Evolutionary conservation across 345 rosid species (phyloP), one percentile per base, ranked within the genome.

Genomic region (Acer negundo): DNA sequence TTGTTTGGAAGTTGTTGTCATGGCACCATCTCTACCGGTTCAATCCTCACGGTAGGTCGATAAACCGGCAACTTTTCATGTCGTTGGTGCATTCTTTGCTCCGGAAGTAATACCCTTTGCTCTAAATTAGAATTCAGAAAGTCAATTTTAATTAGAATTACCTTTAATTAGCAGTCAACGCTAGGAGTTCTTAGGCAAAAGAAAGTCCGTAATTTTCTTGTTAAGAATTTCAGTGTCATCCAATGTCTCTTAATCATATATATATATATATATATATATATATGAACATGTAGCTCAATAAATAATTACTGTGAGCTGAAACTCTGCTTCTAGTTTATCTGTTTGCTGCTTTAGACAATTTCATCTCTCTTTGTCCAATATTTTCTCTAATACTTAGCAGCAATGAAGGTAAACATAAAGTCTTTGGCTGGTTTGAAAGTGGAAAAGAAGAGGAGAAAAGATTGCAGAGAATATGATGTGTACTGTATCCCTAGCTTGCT

Each of bases 1-100:
- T 55, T 80, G 16, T 66, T 64, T 31, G 68, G 28, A 3, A 19
- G 31, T 22, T 1, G 55, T 7, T 56, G 23, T n/a, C 74, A 88
- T 13, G 10, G 56, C 65, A 72, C 82, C 15, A 70, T 72, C 20
- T 79, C 85, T 66, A 77, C 58, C 20, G 82, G 76, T 12, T 81
- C 85, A 2, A 70, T 79, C 59, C 73, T 81, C n/a, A 58, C 22
- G 31, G 63, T 3, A 0, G 81, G 85, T 28, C 83, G 81, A 28
- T 79, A 68, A 84, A 53, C 38, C 38, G 6, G 6, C 38, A 35
- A 35, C 38, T 35, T 35, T 35, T 35, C 6, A 0, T 35, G 38
- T 35, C 38, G 4, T 35, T 35, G 38, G 38, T 35, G 38, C 38
- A 35, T 35, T 35, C 38, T 35, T 35, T 35, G 38, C 38, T 4